Evolutionary conservation across 495 filamentous ascomycete species (phyloP), one percentile per base, ranked within the genome.

Genomic region (Thermothielavioides terrestris): DNA sequence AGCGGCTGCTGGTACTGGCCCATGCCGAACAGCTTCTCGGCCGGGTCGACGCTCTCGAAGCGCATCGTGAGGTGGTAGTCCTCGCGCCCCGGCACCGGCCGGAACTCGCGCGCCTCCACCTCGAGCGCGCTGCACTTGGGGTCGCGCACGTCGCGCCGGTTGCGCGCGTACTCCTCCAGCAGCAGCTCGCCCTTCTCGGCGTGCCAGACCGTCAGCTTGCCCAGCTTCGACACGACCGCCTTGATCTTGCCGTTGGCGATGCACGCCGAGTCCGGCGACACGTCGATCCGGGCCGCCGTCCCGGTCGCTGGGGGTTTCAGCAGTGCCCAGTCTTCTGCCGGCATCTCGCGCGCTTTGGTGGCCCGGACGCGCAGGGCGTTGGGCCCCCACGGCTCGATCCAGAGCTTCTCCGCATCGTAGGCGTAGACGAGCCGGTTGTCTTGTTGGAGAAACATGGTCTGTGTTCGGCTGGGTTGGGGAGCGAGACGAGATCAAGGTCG

Each of bases 11-110:
- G 78, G 53, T 82, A 82, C 59, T 82, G 77, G 11, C 78, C 78
- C 78, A 82, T 80, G 27, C 78, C 78, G 52, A 72, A 82, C 11
- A 82, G 70, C 58, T 74, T 77, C 60, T 82, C 78, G 26, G 70
- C 60, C 0, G 62, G 59, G 53, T 72, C 65, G 3, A 74, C 51
- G 9, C 71, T 74, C 57, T 80, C 77, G 45, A 82, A 67, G 0
- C 78, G 69, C 44, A 72, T 58, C 2, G 75, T 80, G 6, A 79
- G 65, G 41, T 74, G 69, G 57, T 73, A 79, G 2, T 18, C 18
- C 44, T 78, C 73, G 5, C 55, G 48, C n/a, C 75, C 75, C 2
- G 68, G 61, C 18, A 72, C 67, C 4, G 75, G 71, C n/a, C 68
- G 66, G 52, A 80, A 74, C 56, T 80, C 76, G 25, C 77, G 70